Conservation (phyloP, 495 filamentous ascomycete species). For the Xylaria intraflava region DNA sequence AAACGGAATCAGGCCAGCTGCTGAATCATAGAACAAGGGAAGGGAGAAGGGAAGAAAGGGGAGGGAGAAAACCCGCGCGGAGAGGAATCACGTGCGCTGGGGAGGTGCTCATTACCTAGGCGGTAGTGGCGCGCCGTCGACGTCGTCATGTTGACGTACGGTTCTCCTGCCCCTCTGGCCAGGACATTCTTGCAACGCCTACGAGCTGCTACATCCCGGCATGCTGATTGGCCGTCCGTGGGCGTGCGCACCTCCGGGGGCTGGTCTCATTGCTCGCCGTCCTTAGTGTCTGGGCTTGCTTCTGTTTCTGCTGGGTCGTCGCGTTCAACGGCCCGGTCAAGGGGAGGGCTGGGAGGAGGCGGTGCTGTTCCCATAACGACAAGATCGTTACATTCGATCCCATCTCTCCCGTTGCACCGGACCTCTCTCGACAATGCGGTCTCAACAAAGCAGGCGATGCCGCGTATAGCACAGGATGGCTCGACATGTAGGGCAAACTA, state of each 20-base stretch:
- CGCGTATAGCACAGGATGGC: not conserved
- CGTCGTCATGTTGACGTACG: conserved; percentile 7
- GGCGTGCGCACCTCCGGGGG: no score
- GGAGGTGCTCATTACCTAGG: not conserved
- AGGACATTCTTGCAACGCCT: not conserved
- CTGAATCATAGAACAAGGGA: not conserved
- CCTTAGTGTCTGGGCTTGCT: not conserved
- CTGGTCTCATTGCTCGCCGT: not conserved
- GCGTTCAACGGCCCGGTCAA: not conserved
- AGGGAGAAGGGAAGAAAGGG: not conserved
- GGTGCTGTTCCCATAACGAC: not conserved
- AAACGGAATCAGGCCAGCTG: no score
- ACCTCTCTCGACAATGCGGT: not conserved
- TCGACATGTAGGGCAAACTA: not conserved
- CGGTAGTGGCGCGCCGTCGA: not conserved
- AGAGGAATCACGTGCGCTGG: not conserved
- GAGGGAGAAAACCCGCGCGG: not conserved
- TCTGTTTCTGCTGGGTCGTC: not conserved
- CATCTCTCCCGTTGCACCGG: not conserved
- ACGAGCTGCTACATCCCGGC: not conserved
- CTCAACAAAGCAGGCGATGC: not conserved
- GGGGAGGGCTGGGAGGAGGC: not conserved
- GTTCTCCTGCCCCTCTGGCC: not conserved
- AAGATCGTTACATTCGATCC: not conserved
- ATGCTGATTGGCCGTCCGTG: not conserved